These are phyloP conservation scores for Sindora glabra DNA, from an alignment of 306 rosid genomes.

Conservation along the genomic window DNA sequence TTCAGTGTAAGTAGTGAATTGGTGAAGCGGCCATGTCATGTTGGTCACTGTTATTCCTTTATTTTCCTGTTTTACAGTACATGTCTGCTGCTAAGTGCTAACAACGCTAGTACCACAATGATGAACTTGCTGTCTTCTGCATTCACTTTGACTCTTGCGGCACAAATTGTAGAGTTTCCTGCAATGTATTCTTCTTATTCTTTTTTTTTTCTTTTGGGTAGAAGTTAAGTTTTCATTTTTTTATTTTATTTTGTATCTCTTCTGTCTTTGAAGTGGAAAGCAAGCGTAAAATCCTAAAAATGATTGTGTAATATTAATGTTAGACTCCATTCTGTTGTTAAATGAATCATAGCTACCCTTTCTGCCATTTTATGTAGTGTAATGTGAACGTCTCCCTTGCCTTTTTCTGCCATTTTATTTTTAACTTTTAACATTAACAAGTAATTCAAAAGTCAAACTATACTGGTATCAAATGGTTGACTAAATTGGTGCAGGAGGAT, in stretches of 20 bases:
- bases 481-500: too few relatives aligned
- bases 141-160: constrained; percentile 29
- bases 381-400: too few relatives aligned
- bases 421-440: too few relatives aligned
- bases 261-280: constrained; percentile 26
- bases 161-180: constrained; percentile 40
- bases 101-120: constrained; percentile 13
- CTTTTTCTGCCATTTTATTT: too few relatives aligned
- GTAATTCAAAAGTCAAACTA: too few relatives aligned
- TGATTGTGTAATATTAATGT: constrained; percentile 17
- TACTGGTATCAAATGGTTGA: too few relatives aligned
- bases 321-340: constrained; percentile 25
- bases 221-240: constrained; percentile 24
- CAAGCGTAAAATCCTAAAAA: constrained; percentile 36
- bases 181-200: constrained; percentile 3
- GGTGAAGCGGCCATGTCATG: neutral
- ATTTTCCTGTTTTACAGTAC: constrained; percentile 26
- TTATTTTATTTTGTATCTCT: constrained; percentile 25
- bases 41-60: constrained; percentile 17
- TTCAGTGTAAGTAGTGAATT: neutral
- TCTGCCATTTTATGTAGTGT: constrained; percentile 23
- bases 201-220: constrained; percentile 1
- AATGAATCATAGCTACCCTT: constrained; percentile 17
- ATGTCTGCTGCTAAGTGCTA: constrained; percentile 27
- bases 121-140: constrained; percentile 24